Evolutionary conservation across 805 yeast species (phyloP).

Genomic region (Soucietia sequanensis): DNA sequence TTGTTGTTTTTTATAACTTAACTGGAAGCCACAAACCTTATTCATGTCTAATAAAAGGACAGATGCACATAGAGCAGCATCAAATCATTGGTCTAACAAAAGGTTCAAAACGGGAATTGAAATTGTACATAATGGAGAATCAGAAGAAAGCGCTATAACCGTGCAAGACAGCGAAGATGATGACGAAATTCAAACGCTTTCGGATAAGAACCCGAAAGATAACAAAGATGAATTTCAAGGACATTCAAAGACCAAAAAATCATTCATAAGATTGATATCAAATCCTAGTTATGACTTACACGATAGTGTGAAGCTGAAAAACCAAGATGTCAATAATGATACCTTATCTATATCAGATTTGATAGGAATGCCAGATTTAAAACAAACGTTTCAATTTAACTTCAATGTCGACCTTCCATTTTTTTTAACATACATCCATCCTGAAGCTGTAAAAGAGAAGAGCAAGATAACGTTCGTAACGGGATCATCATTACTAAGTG

Average conservation of each 20-base stretch:
- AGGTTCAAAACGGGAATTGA: too few relatives aligned
- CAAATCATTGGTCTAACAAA: conserved; percentile 22
- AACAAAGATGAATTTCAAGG: too few relatives aligned
- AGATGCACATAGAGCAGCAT: conserved; percentile 22
- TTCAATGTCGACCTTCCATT: conserved; percentile 44
- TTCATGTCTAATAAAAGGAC: conserved; percentile 8
- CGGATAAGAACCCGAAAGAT: too few relatives aligned
- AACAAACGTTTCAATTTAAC: conserved; percentile 46
- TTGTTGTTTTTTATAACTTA: too few relatives aligned
- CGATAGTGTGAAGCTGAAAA: conserved; percentile 7
- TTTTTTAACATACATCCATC: conserved; percentile 32
- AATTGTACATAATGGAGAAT: too few relatives aligned
- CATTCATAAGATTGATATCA: conserved; percentile 23
- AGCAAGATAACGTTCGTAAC: conserved; percentile 29
- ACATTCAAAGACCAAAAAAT: too few relatives aligned
- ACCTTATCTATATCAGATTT: conserved; percentile 25
- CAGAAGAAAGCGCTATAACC: too few relatives aligned
- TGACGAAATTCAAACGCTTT: too few relatives aligned
- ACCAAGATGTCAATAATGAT: conserved; percentile 25
- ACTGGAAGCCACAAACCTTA: too few relatives aligned
- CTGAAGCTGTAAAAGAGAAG: conserved; percentile 13
- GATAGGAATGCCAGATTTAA: conserved; percentile 30
- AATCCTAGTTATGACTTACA: conserved; percentile 25
- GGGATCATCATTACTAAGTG: conserved; percentile 19
- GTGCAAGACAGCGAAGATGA: too few relatives aligned